Evolutionary conservation across 2,329 filamentous ascomycete genomes (phyloP).

Genomic region (Drechmeria coniospora): DNA sequence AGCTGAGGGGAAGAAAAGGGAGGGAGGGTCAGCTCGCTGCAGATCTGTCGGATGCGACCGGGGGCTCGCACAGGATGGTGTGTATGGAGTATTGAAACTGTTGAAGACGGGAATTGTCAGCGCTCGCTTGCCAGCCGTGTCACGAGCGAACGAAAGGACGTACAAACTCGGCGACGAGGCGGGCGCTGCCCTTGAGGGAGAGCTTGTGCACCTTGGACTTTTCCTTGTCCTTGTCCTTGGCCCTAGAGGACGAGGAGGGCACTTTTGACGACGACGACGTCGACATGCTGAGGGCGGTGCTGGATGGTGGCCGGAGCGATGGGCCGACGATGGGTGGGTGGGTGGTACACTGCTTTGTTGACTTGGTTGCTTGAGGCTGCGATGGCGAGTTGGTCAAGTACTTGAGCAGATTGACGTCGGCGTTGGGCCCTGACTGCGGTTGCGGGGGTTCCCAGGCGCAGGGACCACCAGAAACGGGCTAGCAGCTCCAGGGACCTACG

Average conservation of each 20-base stretch:
- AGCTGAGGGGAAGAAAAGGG: constrained; percentile 39
- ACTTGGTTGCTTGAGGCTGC: background rate
- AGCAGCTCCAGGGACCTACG: too few relatives aligned
- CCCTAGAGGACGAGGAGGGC: constrained; percentile 8
- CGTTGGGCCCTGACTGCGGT: too few relatives aligned
- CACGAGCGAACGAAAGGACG: background rate
- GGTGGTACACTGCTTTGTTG: background rate
- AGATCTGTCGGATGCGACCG: background rate
- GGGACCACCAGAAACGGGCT: too few relatives aligned
- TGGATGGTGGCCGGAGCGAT: background rate
- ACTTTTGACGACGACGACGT: constrained; percentile 20
- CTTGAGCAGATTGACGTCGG: too few relatives aligned
- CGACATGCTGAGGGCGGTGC: too few relatives aligned
- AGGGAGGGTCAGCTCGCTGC: constrained; percentile 3
- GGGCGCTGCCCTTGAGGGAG: constrained; percentile 68
- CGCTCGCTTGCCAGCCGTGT: too few relatives aligned
- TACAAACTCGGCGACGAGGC: constrained; percentile 89
- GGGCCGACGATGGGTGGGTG: too few relatives aligned
- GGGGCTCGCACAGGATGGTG: constrained; percentile 62
- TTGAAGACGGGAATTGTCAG: too few relatives aligned
- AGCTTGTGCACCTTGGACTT: constrained; percentile 93
- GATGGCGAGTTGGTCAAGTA: background rate
- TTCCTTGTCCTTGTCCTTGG: constrained; percentile 32
- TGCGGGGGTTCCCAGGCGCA: too few relatives aligned
- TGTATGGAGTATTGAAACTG: constrained; percentile 97